Percentiles rank a stretch among this genome's conserved stretches.
Evolutionary conservation across 805 yeast species (phyloP).

Genomic region (Maudiozyma saulgeensis): DNA sequence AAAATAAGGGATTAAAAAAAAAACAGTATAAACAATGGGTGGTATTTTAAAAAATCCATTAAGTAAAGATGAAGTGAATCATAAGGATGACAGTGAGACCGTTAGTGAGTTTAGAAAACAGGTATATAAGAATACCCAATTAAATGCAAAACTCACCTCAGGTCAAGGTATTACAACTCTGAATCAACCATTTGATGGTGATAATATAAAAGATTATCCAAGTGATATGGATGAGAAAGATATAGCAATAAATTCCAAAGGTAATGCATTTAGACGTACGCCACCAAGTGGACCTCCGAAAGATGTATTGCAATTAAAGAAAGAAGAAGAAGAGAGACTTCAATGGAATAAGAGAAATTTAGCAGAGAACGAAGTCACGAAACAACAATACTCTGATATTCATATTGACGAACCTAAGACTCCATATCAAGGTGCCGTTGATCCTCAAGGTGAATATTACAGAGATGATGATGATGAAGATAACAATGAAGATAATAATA

Average conservation of each 20-base stretch:
- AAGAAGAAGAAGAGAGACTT: slow-evolving; percentile 36
- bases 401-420: slow-evolving; percentile 89
- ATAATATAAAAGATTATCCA: not conserved
- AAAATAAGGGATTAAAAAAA: not conserved
- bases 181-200: not conserved
- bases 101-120: slow-evolving; percentile 45
- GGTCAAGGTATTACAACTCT: slow-evolving; percentile 7
- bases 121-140: slow-evolving; percentile 69
- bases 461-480: slow-evolving; percentile 56
- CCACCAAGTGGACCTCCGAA: slow-evolving; percentile 18
- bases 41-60: slow-evolving; percentile 50
- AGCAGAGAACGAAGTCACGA: slow-evolving; percentile 50
- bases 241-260: not conserved
- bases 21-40: slow-evolving; percentile 19
- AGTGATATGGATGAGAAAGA: not conserved
- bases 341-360: slow-evolving; percentile 83
- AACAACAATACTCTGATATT: slow-evolving; percentile 46
- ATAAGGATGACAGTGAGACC: slow-evolving; percentile 20
- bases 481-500: slow-evolving; percentile 27
- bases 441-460: slow-evolving; percentile 74
- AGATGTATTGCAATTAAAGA: slow-evolving; percentile 25
- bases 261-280: not conserved
- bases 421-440: slow-evolving; percentile 85
- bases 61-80: slow-evolving; percentile 14
- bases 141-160: slow-evolving; percentile 53